phyloP scores from a whole-genome alignment of 176 grass and related monocot species.

The Zizania latifolia region DNA sequence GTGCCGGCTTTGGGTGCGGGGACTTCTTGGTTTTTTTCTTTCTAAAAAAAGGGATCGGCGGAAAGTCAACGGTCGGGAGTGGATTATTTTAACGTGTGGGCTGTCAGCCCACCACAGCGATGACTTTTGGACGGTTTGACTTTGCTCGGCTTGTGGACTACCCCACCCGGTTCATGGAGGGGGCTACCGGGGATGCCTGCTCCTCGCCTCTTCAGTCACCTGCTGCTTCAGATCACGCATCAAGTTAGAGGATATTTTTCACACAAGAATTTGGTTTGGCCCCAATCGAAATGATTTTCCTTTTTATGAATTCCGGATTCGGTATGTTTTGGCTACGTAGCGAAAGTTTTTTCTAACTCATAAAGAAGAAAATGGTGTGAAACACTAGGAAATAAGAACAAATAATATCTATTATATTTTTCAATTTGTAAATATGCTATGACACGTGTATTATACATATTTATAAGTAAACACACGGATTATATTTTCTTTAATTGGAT shows the following conservation, averaged over 20 bases:
- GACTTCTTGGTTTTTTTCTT: neutral
- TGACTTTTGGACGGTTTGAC: constrained; percentile 30
- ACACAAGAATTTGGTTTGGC: neutral
- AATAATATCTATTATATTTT: too few species aligned
- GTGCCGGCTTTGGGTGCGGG: neutral
- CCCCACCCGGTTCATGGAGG: too few species aligned
- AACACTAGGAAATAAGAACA: too few species aligned
- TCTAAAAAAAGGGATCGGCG: neutral
- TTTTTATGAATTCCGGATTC: neutral
- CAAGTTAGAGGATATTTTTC: too few species aligned
- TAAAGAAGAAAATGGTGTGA: too few species aligned
- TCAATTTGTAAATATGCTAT: too few species aligned
- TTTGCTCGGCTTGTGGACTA: constrained; percentile 8
- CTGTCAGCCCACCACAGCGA: neutral
- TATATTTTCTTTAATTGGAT: neutral
- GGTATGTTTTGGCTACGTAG: neutral
- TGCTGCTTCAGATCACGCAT: neutral
- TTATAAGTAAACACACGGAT: too few species aligned
- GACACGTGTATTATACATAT: too few species aligned
- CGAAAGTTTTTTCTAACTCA: too few species aligned
- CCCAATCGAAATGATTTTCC: neutral
- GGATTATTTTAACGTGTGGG: constrained; percentile 18
- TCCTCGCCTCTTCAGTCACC: too few species aligned
- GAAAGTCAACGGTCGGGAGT: constrained; percentile 31
- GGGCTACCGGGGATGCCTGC: too few species aligned